phyloP scores from a whole-genome alignment of 129 eudicot species.

The Daucus carota region DNA sequence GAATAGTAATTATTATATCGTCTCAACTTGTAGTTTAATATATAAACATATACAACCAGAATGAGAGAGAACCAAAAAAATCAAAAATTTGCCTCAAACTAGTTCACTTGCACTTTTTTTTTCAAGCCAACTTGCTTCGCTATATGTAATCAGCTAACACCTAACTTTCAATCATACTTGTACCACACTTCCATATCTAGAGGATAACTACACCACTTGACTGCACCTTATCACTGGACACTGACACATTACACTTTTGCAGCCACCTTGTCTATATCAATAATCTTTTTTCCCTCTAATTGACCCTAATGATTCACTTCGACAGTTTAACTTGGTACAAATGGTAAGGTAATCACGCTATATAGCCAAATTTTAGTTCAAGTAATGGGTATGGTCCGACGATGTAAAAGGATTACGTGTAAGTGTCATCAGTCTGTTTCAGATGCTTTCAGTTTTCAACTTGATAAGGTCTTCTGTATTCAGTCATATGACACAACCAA shows the following conservation, averaged over 20 bases:
- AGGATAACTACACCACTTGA: not conserved
- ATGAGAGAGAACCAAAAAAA: not conserved
- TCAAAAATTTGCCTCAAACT: not conserved
- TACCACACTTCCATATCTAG: not conserved
- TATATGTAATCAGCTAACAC: not conserved
- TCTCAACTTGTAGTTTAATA: not conserved
- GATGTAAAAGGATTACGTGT: not conserved
- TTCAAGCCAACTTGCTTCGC: not conserved
- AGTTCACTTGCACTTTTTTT: not conserved
- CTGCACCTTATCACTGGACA: not conserved
- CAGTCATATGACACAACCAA: not conserved
- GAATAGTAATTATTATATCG: not conserved
- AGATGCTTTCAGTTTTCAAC: not conserved
- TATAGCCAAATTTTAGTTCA: not conserved
- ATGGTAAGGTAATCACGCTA: not conserved
- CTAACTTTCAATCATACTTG: not conserved
- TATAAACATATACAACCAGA: not conserved
- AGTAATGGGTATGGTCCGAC: not conserved
- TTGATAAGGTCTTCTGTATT: not conserved
- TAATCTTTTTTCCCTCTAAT: not conserved
- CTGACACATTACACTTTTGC: not conserved
- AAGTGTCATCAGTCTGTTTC: not conserved
- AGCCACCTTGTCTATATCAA: not conserved
- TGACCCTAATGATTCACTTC: not conserved
- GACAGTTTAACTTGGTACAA: not conserved